phyloP scores from a whole-genome alignment of 176 grass and related monocot genomes.

The Hyparrhenia diplandra region DNA sequence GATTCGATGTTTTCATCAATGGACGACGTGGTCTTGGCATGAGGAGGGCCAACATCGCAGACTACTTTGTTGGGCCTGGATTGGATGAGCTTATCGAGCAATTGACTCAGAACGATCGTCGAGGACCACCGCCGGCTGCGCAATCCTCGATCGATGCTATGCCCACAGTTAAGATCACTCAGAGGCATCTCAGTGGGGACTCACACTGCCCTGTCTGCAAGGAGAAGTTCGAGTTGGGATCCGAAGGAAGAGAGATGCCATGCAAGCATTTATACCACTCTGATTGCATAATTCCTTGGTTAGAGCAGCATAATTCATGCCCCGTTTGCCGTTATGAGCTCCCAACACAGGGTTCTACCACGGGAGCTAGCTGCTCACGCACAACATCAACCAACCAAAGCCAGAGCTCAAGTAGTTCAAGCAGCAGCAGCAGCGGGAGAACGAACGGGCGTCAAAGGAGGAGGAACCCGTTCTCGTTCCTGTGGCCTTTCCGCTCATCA shows the following conservation, averaged over 20 bases:
- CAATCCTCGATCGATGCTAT: slow-evolving; percentile 72
- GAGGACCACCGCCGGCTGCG: slow-evolving; percentile 72
- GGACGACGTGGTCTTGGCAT: slow-evolving; percentile 56
- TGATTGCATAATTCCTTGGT: slow-evolving; percentile 88
- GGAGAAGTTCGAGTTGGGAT: slow-evolving; percentile 71
- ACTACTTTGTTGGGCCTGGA: slow-evolving; percentile 88
- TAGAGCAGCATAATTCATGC: slow-evolving; percentile 91
- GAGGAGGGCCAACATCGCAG: slow-evolving; percentile 55
- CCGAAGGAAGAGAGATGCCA: slow-evolving; percentile 80
- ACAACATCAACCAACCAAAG: slow-evolving; percentile 54
- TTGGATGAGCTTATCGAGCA: slow-evolving; percentile 85
- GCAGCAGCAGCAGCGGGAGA: slow-evolving; percentile 46
- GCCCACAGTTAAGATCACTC: slow-evolving; percentile 73
- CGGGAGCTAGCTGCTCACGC: slow-evolving; percentile 40
- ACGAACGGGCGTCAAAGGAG: slow-evolving; percentile 49
- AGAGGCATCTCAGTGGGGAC: slow-evolving; percentile 75
- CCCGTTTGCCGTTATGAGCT: slow-evolving; percentile 85
- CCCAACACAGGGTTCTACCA: slow-evolving; percentile 52
- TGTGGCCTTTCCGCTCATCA: slow-evolving; percentile 84
- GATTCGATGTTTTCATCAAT: slow-evolving; percentile 47
- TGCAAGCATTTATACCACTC: slow-evolving; percentile 90
- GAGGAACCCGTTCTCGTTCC: slow-evolving; percentile 66
- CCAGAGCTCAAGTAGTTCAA: slow-evolving; percentile 54
- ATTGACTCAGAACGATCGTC: slow-evolving; percentile 59
- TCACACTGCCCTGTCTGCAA: slow-evolving; percentile 89